Conservation (phyloP, 495 filamentous ascomycete genomes). For the Aspergillus sparsus region DNA sequence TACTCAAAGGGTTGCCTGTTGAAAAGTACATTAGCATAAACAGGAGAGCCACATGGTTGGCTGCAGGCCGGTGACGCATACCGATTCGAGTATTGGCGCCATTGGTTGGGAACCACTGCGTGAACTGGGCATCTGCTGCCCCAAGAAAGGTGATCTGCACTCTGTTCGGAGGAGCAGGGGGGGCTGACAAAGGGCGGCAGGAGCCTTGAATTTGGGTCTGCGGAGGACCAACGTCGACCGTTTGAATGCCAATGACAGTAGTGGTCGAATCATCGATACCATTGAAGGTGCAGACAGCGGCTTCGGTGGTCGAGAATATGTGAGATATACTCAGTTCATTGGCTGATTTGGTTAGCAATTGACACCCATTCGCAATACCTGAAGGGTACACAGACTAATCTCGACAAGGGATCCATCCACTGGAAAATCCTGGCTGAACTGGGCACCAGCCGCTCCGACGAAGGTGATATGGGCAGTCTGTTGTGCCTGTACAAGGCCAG, state of each 20-base stretch:
- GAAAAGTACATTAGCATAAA: no score
- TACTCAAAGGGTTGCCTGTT: no score
- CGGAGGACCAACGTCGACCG: conserved; percentile 35
- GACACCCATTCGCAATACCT: not conserved
- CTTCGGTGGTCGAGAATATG: conserved; percentile 12
- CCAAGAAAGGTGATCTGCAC: conserved; percentile 19
- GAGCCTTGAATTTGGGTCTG: conserved; percentile 41
- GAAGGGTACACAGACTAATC: conserved; percentile 24
- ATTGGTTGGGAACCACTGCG: conserved; percentile 12
- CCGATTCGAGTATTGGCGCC: conserved; percentile 1
- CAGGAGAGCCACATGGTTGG: no score
- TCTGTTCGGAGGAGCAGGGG: not conserved
- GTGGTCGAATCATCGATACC: conserved; percentile 31
- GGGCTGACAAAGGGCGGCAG: conserved; percentile 21
- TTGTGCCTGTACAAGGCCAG: not conserved
- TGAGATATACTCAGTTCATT: conserved; percentile 31
- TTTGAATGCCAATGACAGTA: conserved; percentile 20
- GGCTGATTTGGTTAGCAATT: conserved; percentile 18
- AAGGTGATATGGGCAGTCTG: conserved; percentile 24
- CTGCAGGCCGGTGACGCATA: conserved; percentile 2
- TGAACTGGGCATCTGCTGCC: conserved; percentile 16
- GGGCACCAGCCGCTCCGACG: conserved; percentile 28
- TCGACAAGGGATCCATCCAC: conserved; percentile 23
- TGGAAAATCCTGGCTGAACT: conserved; percentile 31
- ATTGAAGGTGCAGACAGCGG: conserved; percentile 23